phyloP scores from a whole-genome alignment of 345 rosid genomes.

The Brassica juncea region DNA sequence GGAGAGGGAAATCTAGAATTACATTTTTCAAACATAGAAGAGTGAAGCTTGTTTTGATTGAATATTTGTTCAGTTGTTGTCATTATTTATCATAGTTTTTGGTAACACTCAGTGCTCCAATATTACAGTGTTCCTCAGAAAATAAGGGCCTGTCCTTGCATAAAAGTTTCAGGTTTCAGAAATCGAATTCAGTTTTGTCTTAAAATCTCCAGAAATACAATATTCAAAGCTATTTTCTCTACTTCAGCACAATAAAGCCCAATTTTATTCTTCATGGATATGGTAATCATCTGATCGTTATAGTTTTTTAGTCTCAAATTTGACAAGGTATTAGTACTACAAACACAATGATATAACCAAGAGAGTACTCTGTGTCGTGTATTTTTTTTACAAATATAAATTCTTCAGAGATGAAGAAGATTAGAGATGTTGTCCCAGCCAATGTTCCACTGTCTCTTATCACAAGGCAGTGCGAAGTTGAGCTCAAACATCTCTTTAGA shows the following conservation, averaged over 20 bases:
- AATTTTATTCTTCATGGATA: not conserved
- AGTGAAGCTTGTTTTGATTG: constrained; percentile 24
- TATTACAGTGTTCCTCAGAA: not conserved
- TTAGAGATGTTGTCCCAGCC: constrained; percentile 94
- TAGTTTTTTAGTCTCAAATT: not conserved
- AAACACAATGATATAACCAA: not conserved
- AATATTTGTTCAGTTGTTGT: constrained; percentile 22
- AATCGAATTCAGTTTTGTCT: not conserved
- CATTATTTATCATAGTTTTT: constrained; percentile 17
- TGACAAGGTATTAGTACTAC: not conserved
- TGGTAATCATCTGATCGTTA: not conserved
- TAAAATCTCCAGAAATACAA: no score
- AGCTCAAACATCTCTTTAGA: constrained; percentile 99
- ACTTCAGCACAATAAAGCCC: no score
- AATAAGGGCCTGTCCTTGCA: not conserved
- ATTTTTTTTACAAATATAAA: not conserved
- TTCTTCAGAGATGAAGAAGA: constrained; percentile 66
- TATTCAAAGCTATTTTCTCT: no score
- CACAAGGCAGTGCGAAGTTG: constrained; percentile 80
- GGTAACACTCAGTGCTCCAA: not conserved
- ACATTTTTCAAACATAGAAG: constrained; percentile 24
- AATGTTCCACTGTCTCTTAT: constrained; percentile 74
- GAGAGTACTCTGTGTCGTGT: not conserved
- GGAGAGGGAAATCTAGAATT: constrained; percentile 11
- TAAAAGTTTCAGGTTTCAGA: not conserved